Base-by-base conservation (phyloP, 1,139 yeast genomes). In the Geotrichum siamense region DNA sequence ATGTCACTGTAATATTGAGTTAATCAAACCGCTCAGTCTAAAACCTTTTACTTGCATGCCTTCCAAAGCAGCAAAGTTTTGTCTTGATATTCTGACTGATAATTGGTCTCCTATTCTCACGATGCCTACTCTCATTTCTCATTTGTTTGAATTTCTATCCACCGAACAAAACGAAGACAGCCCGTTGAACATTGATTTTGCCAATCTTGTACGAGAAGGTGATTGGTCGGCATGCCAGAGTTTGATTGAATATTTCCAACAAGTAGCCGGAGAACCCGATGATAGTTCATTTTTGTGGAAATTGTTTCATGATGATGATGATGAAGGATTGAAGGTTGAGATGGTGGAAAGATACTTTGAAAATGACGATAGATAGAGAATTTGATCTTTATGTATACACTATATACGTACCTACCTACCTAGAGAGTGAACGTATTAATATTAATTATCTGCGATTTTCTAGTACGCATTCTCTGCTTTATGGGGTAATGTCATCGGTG, bases 181-280 rank as follows among this genome's bases (percentile, higher is more conserved):
- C 30, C 96, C 96, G 1, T 66, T 87, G 39, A 85, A 87, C 57
- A 72, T 87, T 22, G 96, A 87, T 59, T 76, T 85, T 60, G 93
- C 95, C n/a, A 84, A 82, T 55, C 62, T 87, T 41, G 72, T 73
- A 48, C 71, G 89, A 48, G 60, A 68, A 41, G 79, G 77, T 27
- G 94, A 79, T 52, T 39, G 30, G 5, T 55, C 56, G 2, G 83
- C 78, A 0, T 82, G 81, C 55, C 71, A 75, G 46, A 78, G 79
- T 31, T 63, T 84, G 54, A 76, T 82, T 2, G 74, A 73, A 39
- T 84, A 79, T 60, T 79, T 76, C 52, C 72, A 81, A 9, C 8
- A 19, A 5, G 19, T 36, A 6, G 34, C 19, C 5, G 31, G 31
- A n/a, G 31, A 28, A 6, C 8, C 12, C 27, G 31, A n/a, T 13